These are phyloP conservation scores for Quercus suber DNA, from an alignment of 306 rosid species.

Conservation along the genomic window DNA sequence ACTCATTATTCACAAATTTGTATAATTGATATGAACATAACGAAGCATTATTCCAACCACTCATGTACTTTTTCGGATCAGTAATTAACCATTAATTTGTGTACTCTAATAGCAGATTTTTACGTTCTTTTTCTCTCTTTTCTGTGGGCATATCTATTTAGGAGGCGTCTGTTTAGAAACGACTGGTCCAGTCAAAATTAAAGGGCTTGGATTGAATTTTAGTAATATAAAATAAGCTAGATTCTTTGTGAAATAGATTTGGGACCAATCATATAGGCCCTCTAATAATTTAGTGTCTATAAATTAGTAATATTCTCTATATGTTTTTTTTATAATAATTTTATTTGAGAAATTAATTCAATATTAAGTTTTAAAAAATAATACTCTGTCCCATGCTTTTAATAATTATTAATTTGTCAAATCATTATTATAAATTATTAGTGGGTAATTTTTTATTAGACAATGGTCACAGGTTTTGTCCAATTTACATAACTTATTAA, in stretches of 20 bases:
- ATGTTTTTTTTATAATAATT: neutral
- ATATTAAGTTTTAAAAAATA: too few species aligned
- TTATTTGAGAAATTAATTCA: too few species aligned
- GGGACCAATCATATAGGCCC: neutral
- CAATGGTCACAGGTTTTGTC: neutral
- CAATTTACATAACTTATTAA: neutral
- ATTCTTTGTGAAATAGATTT: neutral
- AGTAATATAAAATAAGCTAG: neutral
- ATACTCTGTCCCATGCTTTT: too few species aligned
- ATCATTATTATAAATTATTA: neutral
- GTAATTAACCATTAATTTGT: neutral
- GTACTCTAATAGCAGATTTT: neutral
- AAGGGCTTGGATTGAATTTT: neutral
- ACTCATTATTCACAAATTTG: neutral
- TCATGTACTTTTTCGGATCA: conserved; percentile 2
- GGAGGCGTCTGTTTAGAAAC: neutral
- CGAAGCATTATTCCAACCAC: conserved; percentile 20
- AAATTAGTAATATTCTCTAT: neutral
- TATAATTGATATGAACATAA: conserved; percentile 15
- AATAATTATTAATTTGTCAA: neutral
- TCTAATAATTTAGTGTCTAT: neutral
- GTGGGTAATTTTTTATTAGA: neutral
- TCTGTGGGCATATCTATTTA: neutral
- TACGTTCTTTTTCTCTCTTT: neutral
- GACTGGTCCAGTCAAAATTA: neutral